These are phyloP conservation scores for Leishmania turanica DNA, from an alignment of 208 protist species.

Conservation along the genomic window DNA sequence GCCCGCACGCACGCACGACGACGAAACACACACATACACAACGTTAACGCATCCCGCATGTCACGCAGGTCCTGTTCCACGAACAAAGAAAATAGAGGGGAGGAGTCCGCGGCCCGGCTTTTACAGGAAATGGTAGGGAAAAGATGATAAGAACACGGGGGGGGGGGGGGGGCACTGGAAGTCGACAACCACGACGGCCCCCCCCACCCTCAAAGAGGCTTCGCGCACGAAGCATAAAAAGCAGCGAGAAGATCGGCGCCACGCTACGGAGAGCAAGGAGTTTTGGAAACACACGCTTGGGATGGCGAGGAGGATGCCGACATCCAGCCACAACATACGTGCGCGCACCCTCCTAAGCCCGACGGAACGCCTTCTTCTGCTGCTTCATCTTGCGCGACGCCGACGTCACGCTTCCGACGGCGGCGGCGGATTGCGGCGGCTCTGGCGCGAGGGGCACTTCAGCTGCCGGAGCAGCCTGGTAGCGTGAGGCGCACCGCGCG, in stretches of 20 bases:
- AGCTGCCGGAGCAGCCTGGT: not conserved
- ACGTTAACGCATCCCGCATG: not conserved
- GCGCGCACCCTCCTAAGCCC: not conserved
- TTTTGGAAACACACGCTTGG: not conserved
- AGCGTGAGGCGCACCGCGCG: not conserved
- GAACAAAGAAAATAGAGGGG: not conserved
- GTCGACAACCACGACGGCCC: not conserved
- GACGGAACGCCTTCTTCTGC: constrained; percentile 23
- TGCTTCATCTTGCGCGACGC: constrained; percentile 28
- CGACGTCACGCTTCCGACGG: constrained; percentile 1
- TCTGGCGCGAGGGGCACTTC: not conserved
- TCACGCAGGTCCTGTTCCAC: not conserved
- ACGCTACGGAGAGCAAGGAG: not conserved
- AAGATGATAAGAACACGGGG: not conserved
- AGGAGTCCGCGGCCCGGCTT: not conserved
- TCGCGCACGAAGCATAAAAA: not conserved
- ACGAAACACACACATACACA: not conserved
- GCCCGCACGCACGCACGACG: too few species aligned
- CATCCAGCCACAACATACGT: not conserved
- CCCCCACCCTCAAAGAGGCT: not conserved
- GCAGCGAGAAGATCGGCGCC: not conserved
- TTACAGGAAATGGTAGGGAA: not conserved
- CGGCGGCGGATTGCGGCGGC: not conserved
- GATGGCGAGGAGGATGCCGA: not conserved
- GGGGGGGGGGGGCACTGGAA: not conserved